phyloP scores from a whole-genome alignment of 2,329 filamentous ascomycete species.

The Talaromyces sp. region DNA sequence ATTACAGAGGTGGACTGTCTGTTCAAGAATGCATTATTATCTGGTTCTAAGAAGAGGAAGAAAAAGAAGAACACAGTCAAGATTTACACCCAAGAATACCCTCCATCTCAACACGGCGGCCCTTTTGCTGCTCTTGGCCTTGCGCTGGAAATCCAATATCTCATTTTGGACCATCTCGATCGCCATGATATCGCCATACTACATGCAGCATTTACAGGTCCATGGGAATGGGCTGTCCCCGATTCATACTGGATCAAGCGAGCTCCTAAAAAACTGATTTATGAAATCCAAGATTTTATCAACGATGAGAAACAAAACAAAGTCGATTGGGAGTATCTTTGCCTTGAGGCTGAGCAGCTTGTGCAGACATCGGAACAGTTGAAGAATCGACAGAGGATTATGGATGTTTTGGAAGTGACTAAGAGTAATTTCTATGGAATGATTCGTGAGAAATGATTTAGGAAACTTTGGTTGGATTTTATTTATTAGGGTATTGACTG shows the following conservation, averaged over 20 bases:
- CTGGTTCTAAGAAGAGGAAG: too few relatives aligned
- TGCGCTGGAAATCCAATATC: constrained; percentile 2
- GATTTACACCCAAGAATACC: too few relatives aligned
- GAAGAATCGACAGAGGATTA: background rate
- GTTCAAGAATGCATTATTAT: background rate
- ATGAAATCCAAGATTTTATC: background rate
- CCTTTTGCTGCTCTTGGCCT: background rate
- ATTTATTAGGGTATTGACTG: too few relatives aligned
- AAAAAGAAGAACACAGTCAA: background rate
- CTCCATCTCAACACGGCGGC: too few relatives aligned
- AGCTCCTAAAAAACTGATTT: background rate
- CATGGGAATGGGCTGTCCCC: background rate
- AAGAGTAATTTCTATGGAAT: background rate
- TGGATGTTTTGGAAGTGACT: background rate
- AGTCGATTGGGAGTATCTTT: background rate
- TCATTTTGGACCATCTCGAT: constrained; percentile 1
- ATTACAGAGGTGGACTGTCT: background rate
- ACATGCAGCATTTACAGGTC: background rate
- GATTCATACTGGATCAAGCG: background rate
- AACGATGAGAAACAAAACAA: too few relatives aligned
- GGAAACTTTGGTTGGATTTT: too few relatives aligned
- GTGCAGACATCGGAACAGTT: background rate
- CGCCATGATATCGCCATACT: background rate
- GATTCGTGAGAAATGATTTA: background rate
- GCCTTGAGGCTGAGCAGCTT: background rate